These are phyloP conservation scores for Colletotrichum paranaense DNA, from an alignment of 2,329 filamentous ascomycete genomes.

Conservation along the genomic window DNA sequence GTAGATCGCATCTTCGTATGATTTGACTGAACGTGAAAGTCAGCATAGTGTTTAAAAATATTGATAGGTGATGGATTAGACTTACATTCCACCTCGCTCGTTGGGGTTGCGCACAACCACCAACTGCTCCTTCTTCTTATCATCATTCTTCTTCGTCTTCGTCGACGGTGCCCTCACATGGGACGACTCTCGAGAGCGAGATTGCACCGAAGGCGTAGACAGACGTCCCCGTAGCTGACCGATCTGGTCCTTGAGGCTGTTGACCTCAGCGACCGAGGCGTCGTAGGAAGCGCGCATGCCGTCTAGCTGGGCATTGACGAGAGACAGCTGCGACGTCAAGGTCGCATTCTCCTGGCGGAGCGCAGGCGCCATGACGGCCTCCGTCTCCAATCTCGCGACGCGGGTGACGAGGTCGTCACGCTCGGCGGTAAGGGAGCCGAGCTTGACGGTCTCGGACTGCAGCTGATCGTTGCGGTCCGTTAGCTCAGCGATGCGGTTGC, in stretches of 20 bases:
- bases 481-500: constrained; percentile 34
- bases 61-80: not conserved
- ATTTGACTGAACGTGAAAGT: constrained; percentile 26
- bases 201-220: constrained; percentile 20
- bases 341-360: constrained; percentile 32
- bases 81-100: constrained; percentile 36
- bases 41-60: not conserved
- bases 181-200: constrained; percentile 22
- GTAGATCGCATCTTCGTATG: constrained; percentile 34
- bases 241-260: constrained; percentile 31
- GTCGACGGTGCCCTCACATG: constrained; percentile 20
- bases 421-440: constrained; percentile 32
- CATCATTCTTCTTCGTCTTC: constrained; percentile 30
- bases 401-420: constrained; percentile 29
- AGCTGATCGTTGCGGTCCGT: constrained; percentile 34
- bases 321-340: constrained; percentile 28
- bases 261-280: constrained; percentile 30
- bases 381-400: constrained; percentile 18
- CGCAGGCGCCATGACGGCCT: constrained; percentile 20
- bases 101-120: constrained; percentile 35
- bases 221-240: constrained; percentile 26
- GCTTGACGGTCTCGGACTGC: constrained; percentile 20
- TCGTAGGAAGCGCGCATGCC: constrained; percentile 29
- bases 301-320: constrained; percentile 33
- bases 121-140: constrained; percentile 36